phyloP scores from a whole-genome alignment of 2,329 filamentous ascomycete genomes.

The Colletotrichum chrysophilum region DNA sequence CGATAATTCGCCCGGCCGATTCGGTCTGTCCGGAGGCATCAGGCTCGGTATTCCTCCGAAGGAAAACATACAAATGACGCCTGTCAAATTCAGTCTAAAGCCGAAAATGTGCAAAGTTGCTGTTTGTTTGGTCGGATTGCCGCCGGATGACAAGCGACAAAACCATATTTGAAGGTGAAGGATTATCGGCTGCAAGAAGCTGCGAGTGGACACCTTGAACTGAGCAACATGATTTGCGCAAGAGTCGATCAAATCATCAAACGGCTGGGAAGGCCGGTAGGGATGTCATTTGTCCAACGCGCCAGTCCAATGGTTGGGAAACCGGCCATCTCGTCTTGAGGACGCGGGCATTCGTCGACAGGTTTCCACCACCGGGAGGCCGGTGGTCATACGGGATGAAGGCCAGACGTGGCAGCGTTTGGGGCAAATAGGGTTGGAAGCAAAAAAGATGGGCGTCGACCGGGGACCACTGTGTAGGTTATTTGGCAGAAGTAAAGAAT shows the following conservation, averaged over 20 bases:
- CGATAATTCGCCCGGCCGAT: neutral
- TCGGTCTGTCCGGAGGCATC: neutral
- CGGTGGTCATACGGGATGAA: neutral
- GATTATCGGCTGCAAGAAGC: neutral
- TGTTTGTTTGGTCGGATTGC: neutral
- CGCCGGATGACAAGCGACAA: neutral
- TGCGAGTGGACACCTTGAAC: neutral
- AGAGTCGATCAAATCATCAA: neutral
- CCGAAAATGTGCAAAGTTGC: neutral
- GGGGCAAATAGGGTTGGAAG: constrained; percentile 4
- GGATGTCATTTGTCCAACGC: neutral
- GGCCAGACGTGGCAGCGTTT: constrained; percentile 4
- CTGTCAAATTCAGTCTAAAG: neutral
- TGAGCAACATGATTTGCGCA: neutral
- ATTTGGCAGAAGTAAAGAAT: constrained; percentile 10
- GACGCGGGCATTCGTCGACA: neutral
- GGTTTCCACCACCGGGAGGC: neutral
- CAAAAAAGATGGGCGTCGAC: neutral
- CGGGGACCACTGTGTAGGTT: neutral
- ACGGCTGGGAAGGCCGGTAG: neutral
- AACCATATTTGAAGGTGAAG: neutral
- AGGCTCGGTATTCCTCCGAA: neutral
- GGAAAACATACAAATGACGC: neutral
- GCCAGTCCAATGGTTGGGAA: neutral
- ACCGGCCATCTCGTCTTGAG: neutral